Base-by-base conservation (phyloP, 192 early-diverging fungal genomes). In the Phlyctochytrium planicorne region DNA sequence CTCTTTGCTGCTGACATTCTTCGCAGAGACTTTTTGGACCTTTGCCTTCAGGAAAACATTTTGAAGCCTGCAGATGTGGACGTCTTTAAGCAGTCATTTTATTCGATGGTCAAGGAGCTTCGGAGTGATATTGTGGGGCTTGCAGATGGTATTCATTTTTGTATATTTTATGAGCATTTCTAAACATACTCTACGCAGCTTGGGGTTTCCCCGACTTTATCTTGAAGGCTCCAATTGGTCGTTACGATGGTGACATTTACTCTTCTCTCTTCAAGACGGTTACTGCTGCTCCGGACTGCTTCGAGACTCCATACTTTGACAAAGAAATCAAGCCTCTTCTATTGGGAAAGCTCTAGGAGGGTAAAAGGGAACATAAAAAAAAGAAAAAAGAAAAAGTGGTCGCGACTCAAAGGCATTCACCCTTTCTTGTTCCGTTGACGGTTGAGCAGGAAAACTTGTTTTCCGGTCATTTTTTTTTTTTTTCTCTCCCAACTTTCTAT, bases 171-270 rank as follows among this genome's bases (percentile, higher is more conserved):
- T 16, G 55, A 55, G 1, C 0, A 12, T 62, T 20, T 34, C 35
- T 30, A 62, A 59, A 33, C 12, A 34, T 55, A 34, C 1, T 31
- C 16, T 67, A 16, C 16, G 3, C 33, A 67, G 66, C 91, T 25
- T 96, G 93, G 78, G 92, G 91, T 70, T 90, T 89, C 79, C 84
- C 88, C 16, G 94, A 96, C 73, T 94, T 90, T 71, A 86, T 96
- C 29, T 77, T 96, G 69, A 93, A 93, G 80, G 91, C 91, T 53
- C 94, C 94, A 27, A 72, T 96, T 24, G 94, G 94, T 57, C 84
- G 89, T 34, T 88, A 84, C 71, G 93, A 94, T 60, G 94, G 94
- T 60, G 84, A 94, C 72, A 86, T 92, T 6, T 93, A 79, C 68
- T 59, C 72, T 33, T 80, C 88, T 20, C 20, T 14, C 40, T 47